Conservation (phyloP, 2,329 filamentous ascomycete species). For the Diaporthe caulivora region DNA sequence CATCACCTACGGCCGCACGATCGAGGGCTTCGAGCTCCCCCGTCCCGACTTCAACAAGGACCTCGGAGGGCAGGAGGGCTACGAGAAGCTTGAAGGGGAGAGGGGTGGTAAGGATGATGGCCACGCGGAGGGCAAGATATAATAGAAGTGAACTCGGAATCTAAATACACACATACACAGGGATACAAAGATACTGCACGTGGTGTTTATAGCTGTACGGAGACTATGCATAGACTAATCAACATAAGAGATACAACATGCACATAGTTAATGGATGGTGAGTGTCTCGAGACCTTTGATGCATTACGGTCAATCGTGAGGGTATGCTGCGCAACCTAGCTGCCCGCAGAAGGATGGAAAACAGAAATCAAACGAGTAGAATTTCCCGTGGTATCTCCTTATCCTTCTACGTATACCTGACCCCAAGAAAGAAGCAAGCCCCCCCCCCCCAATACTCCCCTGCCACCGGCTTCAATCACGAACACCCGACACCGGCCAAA, state of each 20-base stretch:
- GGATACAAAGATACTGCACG: too few relatives aligned
- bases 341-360: background rate
- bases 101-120: slow-evolving; percentile 17
- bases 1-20: slow-evolving; percentile 82
- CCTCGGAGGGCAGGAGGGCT: slow-evolving; percentile 64
- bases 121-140: slow-evolving; percentile 23
- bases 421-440: background rate
- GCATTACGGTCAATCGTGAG: background rate
- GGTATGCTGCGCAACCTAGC: background rate
- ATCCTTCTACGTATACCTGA: background rate
- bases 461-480: background rate
- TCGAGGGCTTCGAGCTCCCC: slow-evolving; percentile 78
- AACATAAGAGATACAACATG: background rate
- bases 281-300: too few relatives aligned
- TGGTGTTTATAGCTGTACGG: background rate
- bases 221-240: background rate
- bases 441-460: background rate
- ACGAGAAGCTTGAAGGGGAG: slow-evolving; percentile 66
- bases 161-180: background rate
- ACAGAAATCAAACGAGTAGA: background rate
- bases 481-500: background rate
- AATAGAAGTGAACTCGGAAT: background rate
- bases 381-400: slow-evolving; percentile 37
- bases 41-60: slow-evolving; percentile 70
- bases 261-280: background rate